Evolutionary conservation across 768 basidiomycete genomes (phyloP).

Genomic region (Tephrocybe sp.): DNA sequence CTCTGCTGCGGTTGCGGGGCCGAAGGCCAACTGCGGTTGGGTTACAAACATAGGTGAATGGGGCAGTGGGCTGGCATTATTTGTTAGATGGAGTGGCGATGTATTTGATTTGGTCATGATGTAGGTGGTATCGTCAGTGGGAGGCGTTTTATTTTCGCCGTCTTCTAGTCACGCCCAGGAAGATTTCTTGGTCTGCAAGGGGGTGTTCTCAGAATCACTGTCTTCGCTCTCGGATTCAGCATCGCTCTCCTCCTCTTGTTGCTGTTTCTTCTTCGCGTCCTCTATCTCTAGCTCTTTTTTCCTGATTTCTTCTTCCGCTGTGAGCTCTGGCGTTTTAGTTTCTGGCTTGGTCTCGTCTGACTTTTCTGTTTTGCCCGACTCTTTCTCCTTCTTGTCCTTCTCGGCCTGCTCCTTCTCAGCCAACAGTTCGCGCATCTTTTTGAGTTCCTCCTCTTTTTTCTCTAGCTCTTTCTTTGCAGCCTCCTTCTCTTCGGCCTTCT

Average conservation of each 20-base stretch:
- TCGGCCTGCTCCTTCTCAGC: slow-evolving; percentile 52
- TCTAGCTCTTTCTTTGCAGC: slow-evolving; percentile 61
- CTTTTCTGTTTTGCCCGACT: slow-evolving; percentile 15
- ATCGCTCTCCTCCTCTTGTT: slow-evolving; percentile 20
- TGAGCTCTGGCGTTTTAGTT: slow-evolving; percentile 22
- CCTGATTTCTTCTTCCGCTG: slow-evolving; percentile 23
- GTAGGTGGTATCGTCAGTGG: slow-evolving; percentile 13
- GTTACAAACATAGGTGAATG: not conserved
- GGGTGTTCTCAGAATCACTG: slow-evolving; percentile 40
- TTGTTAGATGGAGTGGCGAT: slow-evolving; percentile 3
- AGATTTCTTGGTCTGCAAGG: slow-evolving; percentile 22
- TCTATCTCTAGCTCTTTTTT: slow-evolving; percentile 23
- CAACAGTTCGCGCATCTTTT: slow-evolving; percentile 47
- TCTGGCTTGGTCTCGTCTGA: slow-evolving; percentile 20
- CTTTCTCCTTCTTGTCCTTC: slow-evolving; percentile 42
- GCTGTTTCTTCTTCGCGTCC: slow-evolving; percentile 21
- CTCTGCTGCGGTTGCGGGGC: slow-evolving; percentile 14
- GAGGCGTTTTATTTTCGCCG: slow-evolving; percentile 1
- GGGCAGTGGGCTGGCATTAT: slow-evolving; percentile 1
- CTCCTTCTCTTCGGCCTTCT: slow-evolving; percentile 55
- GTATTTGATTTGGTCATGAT: slow-evolving; percentile 13
- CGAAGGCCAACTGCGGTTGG: slow-evolving; percentile 14
- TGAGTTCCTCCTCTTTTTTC: slow-evolving; percentile 59
- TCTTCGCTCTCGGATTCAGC: slow-evolving; percentile 33
- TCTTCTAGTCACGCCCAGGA: slow-evolving; percentile 21